Conservation (phyloP, 2,329 filamentous ascomycete genomes). For the Cadophora malorum region DNA sequence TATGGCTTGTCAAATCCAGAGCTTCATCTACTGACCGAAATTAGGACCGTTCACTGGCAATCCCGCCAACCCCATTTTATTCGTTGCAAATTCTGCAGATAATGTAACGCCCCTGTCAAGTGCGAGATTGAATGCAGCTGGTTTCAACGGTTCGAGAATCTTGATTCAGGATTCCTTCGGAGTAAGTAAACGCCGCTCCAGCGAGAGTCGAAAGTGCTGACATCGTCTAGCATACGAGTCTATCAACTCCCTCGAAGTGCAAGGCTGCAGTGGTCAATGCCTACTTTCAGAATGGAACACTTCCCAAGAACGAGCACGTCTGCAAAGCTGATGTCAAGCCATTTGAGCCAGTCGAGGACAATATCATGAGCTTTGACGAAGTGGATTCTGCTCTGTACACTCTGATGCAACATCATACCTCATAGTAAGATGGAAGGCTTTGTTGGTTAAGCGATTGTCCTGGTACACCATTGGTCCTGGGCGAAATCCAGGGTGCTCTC, state of each 20-base stretch:
- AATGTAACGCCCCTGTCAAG: slow-evolving; percentile 45
- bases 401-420: background rate
- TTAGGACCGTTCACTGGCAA: slow-evolving; percentile 42
- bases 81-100: slow-evolving; percentile 45
- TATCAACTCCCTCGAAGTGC: slow-evolving; percentile 45
- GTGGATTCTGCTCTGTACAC: background rate
- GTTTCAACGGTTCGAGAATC: slow-evolving; percentile 54
- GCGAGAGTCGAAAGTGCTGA: background rate
- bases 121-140: slow-evolving; percentile 42
- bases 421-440: too few species aligned
- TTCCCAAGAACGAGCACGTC: slow-evolving; percentile 52
- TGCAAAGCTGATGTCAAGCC: slow-evolving; percentile 54
- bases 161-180: slow-evolving; percentile 57
- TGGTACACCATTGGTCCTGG: too few species aligned
- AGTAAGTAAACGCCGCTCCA: slow-evolving; percentile 27
- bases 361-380: background rate
- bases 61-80: slow-evolving; percentile 45
- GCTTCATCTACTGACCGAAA: background rate
- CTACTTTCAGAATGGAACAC: slow-evolving; percentile 49
- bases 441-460: too few species aligned
- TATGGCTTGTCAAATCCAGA: slow-evolving; percentile 11
- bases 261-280: slow-evolving; percentile 41
- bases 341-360: slow-evolving; percentile 41
- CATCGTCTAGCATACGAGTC: slow-evolving; percentile 50
- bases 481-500: too few species aligned